Conservation (phyloP, 2,329 filamentous ascomycete species). For the Thielaviopsis populi region DNA sequence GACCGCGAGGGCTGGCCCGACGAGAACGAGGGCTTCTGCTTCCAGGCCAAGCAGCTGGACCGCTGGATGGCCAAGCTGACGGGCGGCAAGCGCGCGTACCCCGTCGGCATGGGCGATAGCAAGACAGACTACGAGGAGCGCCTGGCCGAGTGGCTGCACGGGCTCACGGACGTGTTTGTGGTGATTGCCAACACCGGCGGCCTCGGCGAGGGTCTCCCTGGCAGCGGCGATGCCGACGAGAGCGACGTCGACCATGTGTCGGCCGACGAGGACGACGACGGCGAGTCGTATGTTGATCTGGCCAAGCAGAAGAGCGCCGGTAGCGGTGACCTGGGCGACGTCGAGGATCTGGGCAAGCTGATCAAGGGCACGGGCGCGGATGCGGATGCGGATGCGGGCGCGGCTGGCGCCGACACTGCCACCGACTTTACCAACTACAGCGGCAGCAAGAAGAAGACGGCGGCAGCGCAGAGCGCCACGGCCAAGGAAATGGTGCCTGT, state of each 20-base stretch:
- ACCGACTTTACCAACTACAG: conserved; percentile 74
- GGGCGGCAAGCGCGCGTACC: conserved; percentile 69
- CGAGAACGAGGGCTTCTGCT: conserved; percentile 81
- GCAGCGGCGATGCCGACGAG: conserved; percentile 71
- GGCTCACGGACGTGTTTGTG: conserved; percentile 55
- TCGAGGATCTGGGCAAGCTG: conserved; percentile 68
- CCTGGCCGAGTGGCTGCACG: conserved; percentile 62
- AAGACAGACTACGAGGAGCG: conserved; percentile 55
- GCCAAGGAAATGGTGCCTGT: conserved; percentile 87
- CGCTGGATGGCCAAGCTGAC: conserved; percentile 97
- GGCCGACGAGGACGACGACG: conserved; percentile 37
- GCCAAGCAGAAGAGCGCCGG: conserved; percentile 48
- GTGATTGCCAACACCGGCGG: conserved; percentile 45
- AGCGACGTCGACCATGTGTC: conserved; percentile 62
- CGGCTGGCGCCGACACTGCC: conserved; percentile 22
- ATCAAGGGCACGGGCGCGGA: conserved; percentile 31
- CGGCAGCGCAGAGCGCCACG: conserved; percentile 30
- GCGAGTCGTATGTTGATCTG: conserved; percentile 34
- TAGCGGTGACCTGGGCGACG: conserved; percentile 53
- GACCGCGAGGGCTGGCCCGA: conserved; percentile 86
- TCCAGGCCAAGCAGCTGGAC: conserved; percentile 78
- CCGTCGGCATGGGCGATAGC: conserved; percentile 74
- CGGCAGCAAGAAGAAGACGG: conserved; percentile 24
- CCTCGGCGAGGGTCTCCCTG: conserved; percentile 51
- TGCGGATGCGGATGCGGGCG: too few species aligned